Evolutionary conservation across 257 asterid species (phyloP), one percentile per base, ranked within the genome.

Genomic region (Scutellaria galericulata): DNA sequence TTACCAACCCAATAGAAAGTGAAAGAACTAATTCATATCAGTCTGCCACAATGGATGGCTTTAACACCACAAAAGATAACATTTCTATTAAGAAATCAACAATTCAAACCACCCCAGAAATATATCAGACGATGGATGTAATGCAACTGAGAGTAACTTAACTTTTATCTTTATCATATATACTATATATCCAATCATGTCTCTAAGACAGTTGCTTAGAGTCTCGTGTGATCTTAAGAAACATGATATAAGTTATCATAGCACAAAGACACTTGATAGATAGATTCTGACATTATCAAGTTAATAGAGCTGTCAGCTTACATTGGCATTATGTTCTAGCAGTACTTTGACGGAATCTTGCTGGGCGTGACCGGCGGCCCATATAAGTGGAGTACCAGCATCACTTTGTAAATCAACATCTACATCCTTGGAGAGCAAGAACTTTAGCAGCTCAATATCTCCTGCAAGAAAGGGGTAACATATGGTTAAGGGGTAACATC

Each of bases 281-380:
- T 31, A 2, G 37, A 27, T 51, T 70, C 13, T 15, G 12, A 64
- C 20, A 27, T 44, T 68, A 52, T 74, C 67, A 63, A 39, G 66
- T 41, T 61, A 11, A 14, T 7, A 50, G 46, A 59, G 48, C 39
- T 10, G 10, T 51, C 75, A 59, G 74, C 90, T 84, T 82, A 94
- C 99, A 55, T 91, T 76, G 79, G 99, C 99, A 56, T 77, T 79
- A 72, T 90, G 92, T 77, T 91, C 93, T 35, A 95, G 80, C 55
- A 95, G 90, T 66, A 91, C 35, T 87, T 86, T 80, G 62, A 95
- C 96, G 59, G 97, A 83, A 59, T 92, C 95, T 79, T 66, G 82
- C 76, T 95, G 96, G 73, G 83, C 92, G 62, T 88, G 93, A 76
- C 99, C 99, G 55, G 98, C 97, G 80, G 99, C 99, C 99, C 98